Evolutionary conservation across 1,284 basidiomycete genomes (phyloP), one percentile per base, ranked within the genome.

Genomic region (Neotropicomus parvogracilis): DNA sequence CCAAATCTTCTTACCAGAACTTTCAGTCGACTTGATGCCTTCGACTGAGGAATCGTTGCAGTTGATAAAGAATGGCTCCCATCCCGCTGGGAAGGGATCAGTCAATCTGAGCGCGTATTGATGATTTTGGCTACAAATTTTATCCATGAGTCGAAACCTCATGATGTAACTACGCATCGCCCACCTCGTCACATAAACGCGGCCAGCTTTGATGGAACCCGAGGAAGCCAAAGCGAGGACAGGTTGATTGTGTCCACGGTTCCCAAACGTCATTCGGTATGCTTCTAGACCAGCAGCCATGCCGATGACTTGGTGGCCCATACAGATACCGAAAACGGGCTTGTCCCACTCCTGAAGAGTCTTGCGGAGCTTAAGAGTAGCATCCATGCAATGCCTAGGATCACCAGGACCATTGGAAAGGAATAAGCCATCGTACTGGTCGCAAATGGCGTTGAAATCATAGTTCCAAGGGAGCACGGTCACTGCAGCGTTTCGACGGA

Each of bases 191-290:
- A 99, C 95, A 72, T 98, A 99, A 39, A 99, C 95, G 36, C 95
- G 80, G 16, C 95, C 97, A 41, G 95, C 91, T 65, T 85, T 90
- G 73, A 98, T 94, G 26, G 88, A 92, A 4, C 95, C 93, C 8
- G 89, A 82, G 32, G 83, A 86, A 29, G 92, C 91, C 46, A 98
- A 78, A 20, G 95, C 95, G 29, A 99, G 79, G 14, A 99, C 95
- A 34, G 95, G 95, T 70, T 99, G 95, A 68, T 99, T 99, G 71
- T 99, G 97, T n/a, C 95, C 95, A 60, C 95, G 88, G 70, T 99
- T 98, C 24, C 95, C 95, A 64, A 98, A 98, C 17, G 85, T 91
- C 93, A 97, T 97, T 28, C 94, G 81, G 70, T 98, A 98, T 7
- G 95, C 92, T 62, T 97, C 93, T 53, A 98, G 72, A 36, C 97